phyloP scores from a whole-genome alignment of 345 rosid genomes.

The Kernera saxatilis region DNA sequence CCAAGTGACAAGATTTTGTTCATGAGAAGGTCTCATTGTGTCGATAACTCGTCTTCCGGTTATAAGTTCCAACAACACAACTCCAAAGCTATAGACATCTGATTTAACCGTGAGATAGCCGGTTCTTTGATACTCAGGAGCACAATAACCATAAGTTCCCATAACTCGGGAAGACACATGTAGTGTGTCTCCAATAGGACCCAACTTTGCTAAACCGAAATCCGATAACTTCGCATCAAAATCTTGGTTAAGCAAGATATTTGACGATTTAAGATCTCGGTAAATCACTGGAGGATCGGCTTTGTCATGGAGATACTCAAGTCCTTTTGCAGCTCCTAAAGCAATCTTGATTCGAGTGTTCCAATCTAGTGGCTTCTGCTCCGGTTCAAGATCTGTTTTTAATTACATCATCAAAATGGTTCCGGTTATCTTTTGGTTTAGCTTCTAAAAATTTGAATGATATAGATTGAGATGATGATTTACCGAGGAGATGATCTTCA shows the following conservation, averaged over 20 bases:
- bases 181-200: constrained; percentile 56
- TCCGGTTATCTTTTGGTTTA: background rate
- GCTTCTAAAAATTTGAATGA: background rate
- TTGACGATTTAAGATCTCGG: constrained; percentile 77
- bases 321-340: constrained; percentile 68
- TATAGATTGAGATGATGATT: constrained; percentile 15
- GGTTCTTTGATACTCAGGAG: constrained; percentile 84
- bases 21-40: constrained; percentile 42
- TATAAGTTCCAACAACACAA: constrained; percentile 72
- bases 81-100: constrained; percentile 90
- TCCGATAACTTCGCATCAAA: constrained; percentile 63
- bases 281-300: constrained; percentile 81
- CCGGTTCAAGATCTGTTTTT: constrained; percentile 44
- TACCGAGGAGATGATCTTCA: constrained; percentile 83
- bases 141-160: constrained; percentile 96
- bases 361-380: constrained; percentile 66
- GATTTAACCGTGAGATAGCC: constrained; percentile 72
- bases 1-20: constrained; percentile 76
- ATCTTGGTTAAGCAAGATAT: constrained; percentile 51
- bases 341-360: constrained; percentile 70
- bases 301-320: constrained; percentile 70
- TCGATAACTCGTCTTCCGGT: constrained; percentile 78
- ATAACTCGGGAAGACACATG: constrained; percentile 80
- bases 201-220: constrained; percentile 82
- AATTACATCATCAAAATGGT: background rate